phyloP scores from a whole-genome alignment of 495 filamentous ascomycete genomes.

The Talaromyces ruber region DNA sequence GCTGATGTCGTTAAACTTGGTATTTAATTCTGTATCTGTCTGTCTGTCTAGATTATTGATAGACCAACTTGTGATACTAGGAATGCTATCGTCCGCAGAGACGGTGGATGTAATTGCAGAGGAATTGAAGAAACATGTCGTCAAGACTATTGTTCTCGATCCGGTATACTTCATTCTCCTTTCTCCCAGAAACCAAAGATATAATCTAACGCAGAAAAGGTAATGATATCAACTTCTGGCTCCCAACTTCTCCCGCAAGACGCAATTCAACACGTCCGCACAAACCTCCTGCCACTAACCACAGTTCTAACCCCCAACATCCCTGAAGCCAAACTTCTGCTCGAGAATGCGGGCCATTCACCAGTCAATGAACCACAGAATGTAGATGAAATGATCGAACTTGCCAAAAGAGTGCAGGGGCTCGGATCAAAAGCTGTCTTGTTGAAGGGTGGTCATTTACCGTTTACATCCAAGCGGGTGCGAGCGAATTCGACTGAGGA shows the following conservation, averaged over 20 bases:
- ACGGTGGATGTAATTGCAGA: constrained; percentile 70
- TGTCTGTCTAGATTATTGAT: neutral
- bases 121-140: constrained; percentile 48
- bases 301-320: constrained; percentile 87
- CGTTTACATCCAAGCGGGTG: constrained; percentile 52
- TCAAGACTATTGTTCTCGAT: constrained; percentile 67
- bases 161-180: constrained; percentile 48
- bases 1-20: constrained; percentile 89
- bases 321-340: constrained; percentile 72
- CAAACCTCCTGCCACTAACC: constrained; percentile 62
- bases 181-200: constrained; percentile 8
- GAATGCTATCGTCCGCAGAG: constrained; percentile 80
- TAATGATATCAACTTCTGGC: constrained; percentile 89
- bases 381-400: constrained; percentile 50
- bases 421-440: constrained; percentile 75
- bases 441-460: constrained; percentile 89
- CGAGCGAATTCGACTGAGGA: constrained; percentile 47
- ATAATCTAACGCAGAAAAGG: constrained; percentile 36
- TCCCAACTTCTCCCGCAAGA: constrained; percentile 62
- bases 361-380: constrained; percentile 38
- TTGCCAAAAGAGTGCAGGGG: constrained; percentile 57
- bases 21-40: constrained; percentile 23
- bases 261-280: constrained; percentile 56
- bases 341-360: constrained; percentile 47
- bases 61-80: constrained; percentile 30